These are phyloP conservation scores for Hippophae rhamnoides DNA, from an alignment of 306 rosid genomes.

Conservation along the genomic window DNA sequence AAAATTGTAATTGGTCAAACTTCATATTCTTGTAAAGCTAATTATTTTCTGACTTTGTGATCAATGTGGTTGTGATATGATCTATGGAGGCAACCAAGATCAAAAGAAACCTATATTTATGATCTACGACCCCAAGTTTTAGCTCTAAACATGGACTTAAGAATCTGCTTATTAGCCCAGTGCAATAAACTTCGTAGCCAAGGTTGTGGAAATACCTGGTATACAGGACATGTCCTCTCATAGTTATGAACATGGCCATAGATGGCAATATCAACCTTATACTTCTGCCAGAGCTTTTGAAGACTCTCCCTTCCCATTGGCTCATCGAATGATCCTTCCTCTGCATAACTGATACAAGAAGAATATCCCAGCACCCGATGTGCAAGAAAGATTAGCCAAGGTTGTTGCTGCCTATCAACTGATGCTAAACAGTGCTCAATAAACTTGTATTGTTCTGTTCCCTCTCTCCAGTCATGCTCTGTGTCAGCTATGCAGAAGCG, in stretches of 20 bases:
- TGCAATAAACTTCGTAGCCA: no score
- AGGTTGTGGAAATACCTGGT: conserved; percentile 2
- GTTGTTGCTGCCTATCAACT: conserved; percentile 19
- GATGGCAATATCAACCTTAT: conserved; percentile 27
- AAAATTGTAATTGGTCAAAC: no score
- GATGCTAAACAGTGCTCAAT: conserved; percentile 58
- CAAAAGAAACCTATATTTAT: no score
- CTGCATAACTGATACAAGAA: neutral
- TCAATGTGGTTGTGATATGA: no score
- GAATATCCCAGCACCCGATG: conserved; percentile 23
- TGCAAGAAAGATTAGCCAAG: conserved; percentile 21
- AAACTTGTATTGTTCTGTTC: conserved; percentile 69
- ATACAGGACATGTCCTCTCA: conserved; percentile 21
- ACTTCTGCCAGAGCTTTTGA: conserved; percentile 27
- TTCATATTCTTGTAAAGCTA: no score
- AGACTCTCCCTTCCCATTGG: conserved; percentile 25
- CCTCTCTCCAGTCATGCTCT: conserved; percentile 89
- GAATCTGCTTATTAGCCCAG: neutral
- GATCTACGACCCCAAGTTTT: no score
- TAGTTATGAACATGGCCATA: conserved; percentile 29
- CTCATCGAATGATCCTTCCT: conserved; percentile 21
- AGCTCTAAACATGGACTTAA: neutral
- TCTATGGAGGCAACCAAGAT: no score
- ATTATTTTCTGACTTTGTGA: no score
- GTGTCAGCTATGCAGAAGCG: conserved; percentile 70